Base-by-base conservation (phyloP, 2,329 filamentous ascomycete genomes). In the Cladophialophora exuberans region DNA sequence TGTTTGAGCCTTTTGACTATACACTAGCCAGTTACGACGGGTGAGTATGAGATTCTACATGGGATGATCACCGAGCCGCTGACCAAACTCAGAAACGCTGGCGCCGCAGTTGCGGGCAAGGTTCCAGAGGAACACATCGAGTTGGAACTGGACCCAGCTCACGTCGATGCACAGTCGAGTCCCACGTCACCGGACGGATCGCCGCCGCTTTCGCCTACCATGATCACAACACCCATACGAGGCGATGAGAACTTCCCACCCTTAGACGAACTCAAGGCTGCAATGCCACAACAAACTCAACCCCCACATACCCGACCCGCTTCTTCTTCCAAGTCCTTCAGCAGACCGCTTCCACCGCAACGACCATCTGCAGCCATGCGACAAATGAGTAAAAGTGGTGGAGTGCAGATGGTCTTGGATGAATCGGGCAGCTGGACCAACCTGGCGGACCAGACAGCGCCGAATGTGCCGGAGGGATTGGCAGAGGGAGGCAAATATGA, bases 1-100 rank as follows among this genome's bases (percentile, higher is more conserved):
- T 96, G 66, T 99, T 97, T 69, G 86, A 89, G 69, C 90, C 92
- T 1, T 99, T 97, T 70, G 94, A 99, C 71, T 99, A 99, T 72
- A 97, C 92, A 0, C 76, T 86, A 2, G 85, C 89, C 17, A 88
- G 85, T 3, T 93, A 91, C 66, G 85, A 86, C 67, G 86, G 86
- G 82, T 90, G 78, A 61, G 84, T 66, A 36, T 17, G 26, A 36
- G 38, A 38, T 43, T 31, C 6, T 57, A 28, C 13, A 44, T 50
- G 17, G 50, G 66, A 68, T 49, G 67, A 57, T 69, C 69, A 26
- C n/a, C 23, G 11, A 22, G 70, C 69, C 62, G 65, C 71, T 76
- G 45, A 63, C 56, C 25, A 6, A 30, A 15, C 10, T 11, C 70
- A 51, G 70, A 71, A 52, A 48, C 46, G 63, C 63, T n/a, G 62